Conservation (phyloP, 1,139 yeast species). For the Candida neerlandica region DNA sequence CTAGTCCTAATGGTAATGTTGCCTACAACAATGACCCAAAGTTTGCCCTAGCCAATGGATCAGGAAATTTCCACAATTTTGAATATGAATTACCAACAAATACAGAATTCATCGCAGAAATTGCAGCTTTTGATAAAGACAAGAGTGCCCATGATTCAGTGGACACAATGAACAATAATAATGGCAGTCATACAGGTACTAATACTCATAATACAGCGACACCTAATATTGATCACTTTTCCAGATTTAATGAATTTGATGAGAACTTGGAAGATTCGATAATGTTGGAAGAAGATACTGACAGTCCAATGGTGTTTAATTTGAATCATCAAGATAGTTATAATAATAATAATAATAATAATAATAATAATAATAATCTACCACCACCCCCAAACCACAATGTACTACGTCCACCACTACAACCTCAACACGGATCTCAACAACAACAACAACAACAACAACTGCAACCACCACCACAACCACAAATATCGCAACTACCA, state of each 20-base stretch:
- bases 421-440: constrained; percentile 7
- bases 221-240: constrained; percentile 1
- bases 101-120: constrained; percentile 15
- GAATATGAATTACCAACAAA: constrained; percentile 10
- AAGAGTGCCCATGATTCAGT: neutral
- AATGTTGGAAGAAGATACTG: constrained; percentile 7
- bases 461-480: constrained; percentile 6
- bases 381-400: neutral
- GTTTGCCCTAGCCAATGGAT: neutral
- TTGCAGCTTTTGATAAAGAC: constrained; percentile 12
- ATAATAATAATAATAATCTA: neutral
- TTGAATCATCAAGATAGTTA: constrained; percentile 6
- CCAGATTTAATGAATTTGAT: constrained; percentile 4
- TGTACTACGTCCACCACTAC: neutral
- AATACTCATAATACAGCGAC: constrained; percentile 4
- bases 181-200: constrained; percentile 1
- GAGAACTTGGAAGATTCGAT: constrained; percentile 8
- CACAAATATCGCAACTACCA: constrained; percentile 1
- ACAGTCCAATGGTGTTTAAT: constrained; percentile 10
- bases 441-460: constrained; percentile 1
- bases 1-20: constrained; percentile 3
- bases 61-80: constrained; percentile 1
- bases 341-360: neutral
- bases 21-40: neutral
- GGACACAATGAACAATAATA: neutral